A percentile compares a stretch with the other conserved stretches of the same genome.
These are phyloP conservation scores for Leonotis leonurus DNA, from an alignment of 257 asterid genomes.

Conservation along the genomic window DNA sequence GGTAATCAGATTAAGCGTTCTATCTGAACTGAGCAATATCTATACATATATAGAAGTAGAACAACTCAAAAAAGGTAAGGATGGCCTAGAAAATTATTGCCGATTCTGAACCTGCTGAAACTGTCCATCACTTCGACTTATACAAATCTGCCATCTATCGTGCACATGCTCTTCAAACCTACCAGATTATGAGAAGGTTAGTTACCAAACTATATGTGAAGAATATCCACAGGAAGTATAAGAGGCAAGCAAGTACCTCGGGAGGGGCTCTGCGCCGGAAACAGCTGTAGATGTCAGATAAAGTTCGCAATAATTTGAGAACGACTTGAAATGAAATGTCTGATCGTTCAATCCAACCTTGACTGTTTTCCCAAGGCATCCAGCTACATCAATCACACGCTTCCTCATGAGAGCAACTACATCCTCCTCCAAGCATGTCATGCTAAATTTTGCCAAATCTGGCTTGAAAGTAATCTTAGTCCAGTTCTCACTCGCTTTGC, in stretches of 20 bases:
- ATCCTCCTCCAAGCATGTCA: constrained; percentile 84
- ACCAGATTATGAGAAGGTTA: constrained; percentile 10
- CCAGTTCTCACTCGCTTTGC: constrained; percentile 84
- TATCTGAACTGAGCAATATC: neutral
- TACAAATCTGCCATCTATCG: constrained; percentile 84
- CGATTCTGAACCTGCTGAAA: constrained; percentile 68
- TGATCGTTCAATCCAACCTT: constrained; percentile 85
- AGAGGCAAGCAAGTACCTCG: constrained; percentile 31
- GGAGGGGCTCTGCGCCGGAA: constrained; percentile 43
- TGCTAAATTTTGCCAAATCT: constrained; percentile 77
- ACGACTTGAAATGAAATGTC: constrained; percentile 60
- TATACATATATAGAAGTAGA: neutral
- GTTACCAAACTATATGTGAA: neutral
- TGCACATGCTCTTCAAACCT: constrained; percentile 76
- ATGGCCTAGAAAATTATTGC: neutral
- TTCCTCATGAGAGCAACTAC: constrained; percentile 91
- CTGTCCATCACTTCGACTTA: constrained; percentile 92
- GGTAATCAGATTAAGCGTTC: neutral
- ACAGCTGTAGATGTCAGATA: constrained; percentile 48
- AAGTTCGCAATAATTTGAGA: constrained; percentile 72
- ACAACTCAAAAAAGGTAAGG: neutral
- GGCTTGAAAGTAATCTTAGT: constrained; percentile 90
- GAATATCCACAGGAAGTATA: neutral
- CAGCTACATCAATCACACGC: constrained; percentile 86
- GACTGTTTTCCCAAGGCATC: constrained; percentile 85